Evolutionary conservation across 2,329 filamentous ascomycete genomes (phyloP).

Genomic region (Tolypocladium ophioglossoides): DNA sequence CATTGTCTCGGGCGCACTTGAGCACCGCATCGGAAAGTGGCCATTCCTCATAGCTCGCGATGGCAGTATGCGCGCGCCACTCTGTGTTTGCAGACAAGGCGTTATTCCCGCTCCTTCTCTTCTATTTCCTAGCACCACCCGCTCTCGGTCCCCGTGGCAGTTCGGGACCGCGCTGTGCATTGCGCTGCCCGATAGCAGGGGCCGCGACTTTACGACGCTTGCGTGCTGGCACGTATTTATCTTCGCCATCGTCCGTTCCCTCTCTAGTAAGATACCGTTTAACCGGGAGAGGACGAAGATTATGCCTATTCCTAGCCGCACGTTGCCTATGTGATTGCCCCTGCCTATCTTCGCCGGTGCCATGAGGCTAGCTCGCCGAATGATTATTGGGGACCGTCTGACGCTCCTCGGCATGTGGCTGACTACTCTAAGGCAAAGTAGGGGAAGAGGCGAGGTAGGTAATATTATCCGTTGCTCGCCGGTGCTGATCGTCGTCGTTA

Average conservation of each 20-base stretch:
- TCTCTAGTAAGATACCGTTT: too few relatives aligned
- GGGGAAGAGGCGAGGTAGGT: neutral
- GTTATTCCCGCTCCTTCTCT: neutral
- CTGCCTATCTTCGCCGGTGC: neutral
- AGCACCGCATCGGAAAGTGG: neutral
- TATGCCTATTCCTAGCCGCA: neutral
- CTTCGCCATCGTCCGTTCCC: neutral
- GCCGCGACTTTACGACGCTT: neutral
- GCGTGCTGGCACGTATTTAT: neutral
- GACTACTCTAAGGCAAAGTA: neutral
- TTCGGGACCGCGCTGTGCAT: neutral
- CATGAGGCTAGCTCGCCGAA: neutral
- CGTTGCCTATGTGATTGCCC: neutral
- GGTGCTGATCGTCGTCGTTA: neutral
- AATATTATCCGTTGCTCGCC: neutral
- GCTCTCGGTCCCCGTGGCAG: neutral
- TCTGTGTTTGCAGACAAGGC: neutral
- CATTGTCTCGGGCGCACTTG: slow-evolving; percentile 1
- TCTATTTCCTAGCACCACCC: neutral
- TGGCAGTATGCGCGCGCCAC: neutral
- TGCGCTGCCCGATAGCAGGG: neutral
- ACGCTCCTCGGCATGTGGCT: neutral
- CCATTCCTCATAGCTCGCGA: slow-evolving; percentile 1
- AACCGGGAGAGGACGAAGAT: too few relatives aligned
- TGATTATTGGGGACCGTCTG: neutral